These are phyloP conservation scores for Cryphonectria nitschkei DNA, from an alignment of 2,329 filamentous ascomycete genomes.

Conservation along the genomic window DNA sequence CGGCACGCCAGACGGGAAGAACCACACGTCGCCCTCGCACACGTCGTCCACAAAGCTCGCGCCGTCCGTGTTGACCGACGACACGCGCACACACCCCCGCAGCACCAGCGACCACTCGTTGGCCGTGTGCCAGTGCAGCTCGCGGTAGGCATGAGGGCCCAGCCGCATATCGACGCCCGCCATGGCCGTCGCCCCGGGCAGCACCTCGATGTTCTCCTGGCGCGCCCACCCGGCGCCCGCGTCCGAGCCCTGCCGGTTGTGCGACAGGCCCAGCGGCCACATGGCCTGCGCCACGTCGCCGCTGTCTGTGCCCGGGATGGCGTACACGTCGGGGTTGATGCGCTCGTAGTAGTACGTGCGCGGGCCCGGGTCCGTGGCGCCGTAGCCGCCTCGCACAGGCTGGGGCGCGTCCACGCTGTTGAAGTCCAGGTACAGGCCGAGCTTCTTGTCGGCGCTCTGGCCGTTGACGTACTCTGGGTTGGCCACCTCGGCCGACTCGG, in stretches of 20 bases:
- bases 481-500: conserved; percentile 44
- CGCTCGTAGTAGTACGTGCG: conserved; percentile 50
- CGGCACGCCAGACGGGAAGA: conserved; percentile 54
- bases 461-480: conserved; percentile 49
- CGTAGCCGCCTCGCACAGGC: conserved; percentile 56
- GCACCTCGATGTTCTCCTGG: conserved; percentile 55
- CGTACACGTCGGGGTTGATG: conserved; percentile 57
- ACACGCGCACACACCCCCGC: conserved; percentile 56
- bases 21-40: conserved; percentile 57
- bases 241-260: conserved; percentile 50
- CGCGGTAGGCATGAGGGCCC: conserved; percentile 60
- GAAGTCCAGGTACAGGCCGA: conserved; percentile 60
- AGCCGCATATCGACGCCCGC: conserved; percentile 64
- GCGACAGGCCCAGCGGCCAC: conserved; percentile 59
- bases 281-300: conserved; percentile 51
- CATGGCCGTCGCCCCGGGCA: conserved; percentile 55
- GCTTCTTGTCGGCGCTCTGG: conserved; percentile 52
- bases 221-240: conserved; percentile 55
- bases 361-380: conserved; percentile 56
- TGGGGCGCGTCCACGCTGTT: conserved; percentile 54
- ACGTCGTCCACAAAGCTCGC: conserved; percentile 52
- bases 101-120: conserved; percentile 57
- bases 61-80: conserved; percentile 56
- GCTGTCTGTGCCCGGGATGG: conserved; percentile 57
- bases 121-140: conserved; percentile 66